These are phyloP conservation scores for Fagopyrum tataricum DNA, from an alignment of 148 eudicot species.

Conservation along the genomic window DNA sequence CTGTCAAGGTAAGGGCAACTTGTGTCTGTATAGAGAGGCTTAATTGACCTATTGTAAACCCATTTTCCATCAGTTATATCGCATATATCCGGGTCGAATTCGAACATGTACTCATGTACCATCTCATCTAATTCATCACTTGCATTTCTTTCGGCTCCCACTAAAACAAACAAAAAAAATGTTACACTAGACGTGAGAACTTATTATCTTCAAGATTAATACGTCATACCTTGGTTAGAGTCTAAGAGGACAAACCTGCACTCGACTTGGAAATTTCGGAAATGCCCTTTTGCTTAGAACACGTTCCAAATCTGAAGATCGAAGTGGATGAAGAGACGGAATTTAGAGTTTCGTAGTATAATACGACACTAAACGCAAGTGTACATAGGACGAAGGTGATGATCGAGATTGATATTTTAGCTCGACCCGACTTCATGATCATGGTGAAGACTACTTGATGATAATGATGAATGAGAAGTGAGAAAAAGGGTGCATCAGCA, in stretches of 20 bases:
- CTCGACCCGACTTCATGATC: constrained; percentile 29
- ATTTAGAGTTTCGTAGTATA: constrained; percentile 56
- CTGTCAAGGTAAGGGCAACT: constrained; percentile 71
- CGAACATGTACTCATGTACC: constrained; percentile 40
- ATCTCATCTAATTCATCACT: constrained; percentile 12
- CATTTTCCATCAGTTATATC: constrained; percentile 46
- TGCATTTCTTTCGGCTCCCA: neutral
- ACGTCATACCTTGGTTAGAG: neutral
- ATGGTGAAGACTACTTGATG: neutral
- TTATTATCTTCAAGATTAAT: no score
- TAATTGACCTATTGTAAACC: constrained; percentile 40
- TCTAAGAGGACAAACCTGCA: neutral
- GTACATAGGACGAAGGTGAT: constrained; percentile 35
- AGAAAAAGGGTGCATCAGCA: constrained; percentile 9
- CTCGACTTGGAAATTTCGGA: constrained; percentile 8
- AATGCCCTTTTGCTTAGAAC: constrained; percentile 29
- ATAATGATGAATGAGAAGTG: neutral
- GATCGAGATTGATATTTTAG: constrained; percentile 38
- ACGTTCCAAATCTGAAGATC: constrained; percentile 33
- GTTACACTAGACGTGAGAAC: no score
- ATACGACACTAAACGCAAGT: constrained; percentile 43
- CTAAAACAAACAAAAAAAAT: no score
- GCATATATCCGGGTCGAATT: constrained; percentile 58
- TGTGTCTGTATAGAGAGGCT: constrained; percentile 53
- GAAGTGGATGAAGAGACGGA: constrained; percentile 30